Evolutionary conservation across 345 rosid species (phyloP).

Genomic region (Populus simonii): DNA sequence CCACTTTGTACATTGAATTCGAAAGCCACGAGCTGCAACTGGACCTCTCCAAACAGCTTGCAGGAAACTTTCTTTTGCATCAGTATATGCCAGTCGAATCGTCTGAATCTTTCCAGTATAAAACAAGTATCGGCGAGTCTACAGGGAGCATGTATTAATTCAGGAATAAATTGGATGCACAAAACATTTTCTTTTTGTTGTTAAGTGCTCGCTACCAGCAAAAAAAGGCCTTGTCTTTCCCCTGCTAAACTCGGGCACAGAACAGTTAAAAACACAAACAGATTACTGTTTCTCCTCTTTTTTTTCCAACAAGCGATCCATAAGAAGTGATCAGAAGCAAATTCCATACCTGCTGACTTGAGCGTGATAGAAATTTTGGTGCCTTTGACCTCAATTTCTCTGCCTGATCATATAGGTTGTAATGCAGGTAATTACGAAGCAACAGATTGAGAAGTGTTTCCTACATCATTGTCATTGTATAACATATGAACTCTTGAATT

Average conservation of each 20-base stretch:
- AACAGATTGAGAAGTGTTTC: constrained; percentile 83
- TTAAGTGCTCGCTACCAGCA: background rate
- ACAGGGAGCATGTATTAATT: constrained; percentile 15
- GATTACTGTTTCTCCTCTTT: background rate
- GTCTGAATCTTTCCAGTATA: constrained; percentile 85
- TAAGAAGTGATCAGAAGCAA: background rate
- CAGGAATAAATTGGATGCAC: background rate
- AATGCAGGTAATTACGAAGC: constrained; percentile 77
- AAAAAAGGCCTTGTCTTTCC: background rate
- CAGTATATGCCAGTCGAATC: constrained; percentile 76
- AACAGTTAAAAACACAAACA: background rate
- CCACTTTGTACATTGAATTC: constrained; percentile 81
- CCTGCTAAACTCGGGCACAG: background rate
- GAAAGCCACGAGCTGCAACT: constrained; percentile 65
- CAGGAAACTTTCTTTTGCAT: constrained; percentile 80
- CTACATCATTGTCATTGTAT: constrained; percentile 36
- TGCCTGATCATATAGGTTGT: constrained; percentile 80
- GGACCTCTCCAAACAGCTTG: constrained; percentile 86
- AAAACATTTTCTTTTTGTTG: background rate
- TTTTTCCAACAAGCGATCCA: background rate
- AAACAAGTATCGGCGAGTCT: constrained; percentile 81
- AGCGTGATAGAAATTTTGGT: constrained; percentile 58
- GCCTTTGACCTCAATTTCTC: constrained; percentile 87
- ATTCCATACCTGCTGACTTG: constrained; percentile 64
- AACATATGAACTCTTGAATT: background rate